Evolutionary conservation across 1,139 yeast species (phyloP), one percentile per base, ranked within the genome.

Genomic region (Diutina ranongensis): DNA sequence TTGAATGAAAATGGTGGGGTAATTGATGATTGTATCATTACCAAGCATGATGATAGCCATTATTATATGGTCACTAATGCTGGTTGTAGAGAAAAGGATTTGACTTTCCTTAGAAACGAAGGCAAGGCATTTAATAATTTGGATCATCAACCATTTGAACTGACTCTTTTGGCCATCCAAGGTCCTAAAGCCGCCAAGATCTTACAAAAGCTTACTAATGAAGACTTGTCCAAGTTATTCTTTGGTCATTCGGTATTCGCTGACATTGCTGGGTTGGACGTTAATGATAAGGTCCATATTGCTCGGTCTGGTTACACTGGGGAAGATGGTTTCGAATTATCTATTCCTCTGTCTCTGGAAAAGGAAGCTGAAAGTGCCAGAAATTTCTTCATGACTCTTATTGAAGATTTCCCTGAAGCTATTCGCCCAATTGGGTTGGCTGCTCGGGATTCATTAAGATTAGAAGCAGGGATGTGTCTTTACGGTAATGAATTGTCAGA

Each of bases 291-390:
- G 42, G 65, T 84, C 49, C 95, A 87, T 58, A 73, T 86, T 31
- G 87, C 96, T 9, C 81, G 98, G 63, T 86, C 95, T 25, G 98
- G 98, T 1, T 92, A 92, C 67, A 92, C 98, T 3, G 98, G 98
- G 28, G 98, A 92, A 64, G 98, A 92, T 60, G 98, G 98, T 1
- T 89, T 92, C 62, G 98, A 92, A 59, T 75, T 92, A 50, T 83
- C 95, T 10, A 80, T 92, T 49, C 86, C 92, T 16, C 68, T 74
- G 3, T 48, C 61, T 13, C 73, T 74, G 47, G 66, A 64, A 10
- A 61, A 63, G 5, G 77, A 77, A 45, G 51, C 58, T 5, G 52
- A 56, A 33, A 60, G 64, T 48, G 80, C 92, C 2, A 63, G 68
- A 45, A 77, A 74, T 2, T 77, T 92, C 54, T 80, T 94, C 48